Evolutionary conservation across 2,329 filamentous ascomycete species (phyloP), one percentile per base, ranked within the genome.

Genomic region (Fusarium buxicola): DNA sequence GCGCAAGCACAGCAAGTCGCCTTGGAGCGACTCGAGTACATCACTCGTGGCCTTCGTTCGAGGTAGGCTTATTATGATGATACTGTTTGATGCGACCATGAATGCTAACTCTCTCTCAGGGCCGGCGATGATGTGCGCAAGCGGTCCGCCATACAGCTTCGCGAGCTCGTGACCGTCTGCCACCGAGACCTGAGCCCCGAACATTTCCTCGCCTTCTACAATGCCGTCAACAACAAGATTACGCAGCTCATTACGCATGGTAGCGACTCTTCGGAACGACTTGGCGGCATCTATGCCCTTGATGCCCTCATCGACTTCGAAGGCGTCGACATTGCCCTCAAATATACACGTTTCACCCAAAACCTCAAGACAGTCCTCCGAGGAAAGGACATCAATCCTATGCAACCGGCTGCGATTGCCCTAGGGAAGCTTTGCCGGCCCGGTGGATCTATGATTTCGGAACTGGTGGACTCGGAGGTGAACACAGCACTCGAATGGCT

Each of bases 401-500:
- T 99, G 89, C 88, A 96, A 54, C 89, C 92, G 11, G 95, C 96
- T 5, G 94, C 95, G 36, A 88, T 91, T 66, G 94, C 94, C 5
- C 83, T 99, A 25, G 95, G 95, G 40, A 92, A 94, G 74, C 85
- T 99, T 58, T 96, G 94, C 60, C 89, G 92, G 67, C 95, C 95
- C 0, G 95, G 95, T 61, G 95, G 95, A 58, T 94, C 95, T 28
- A 83, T 98, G 63, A 97, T 96, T 39, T 96, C 94, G 8, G 94
- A 98, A 76, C 82, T 99, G 51, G 95, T 99, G 55, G 95, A 99
- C 74, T 94, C 93, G 51, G 94, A 99, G 77, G 94, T 98, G 60
- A 96, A 97, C 76, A 95, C 93, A 15, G 94, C 96, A 2, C 83
- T 99, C 50, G 95, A 99, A 79, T 98, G 94, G 92, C 86, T 99